phyloP scores from a whole-genome alignment of 2,329 filamentous ascomycete genomes.

The Diaporthe longicolla region DNA sequence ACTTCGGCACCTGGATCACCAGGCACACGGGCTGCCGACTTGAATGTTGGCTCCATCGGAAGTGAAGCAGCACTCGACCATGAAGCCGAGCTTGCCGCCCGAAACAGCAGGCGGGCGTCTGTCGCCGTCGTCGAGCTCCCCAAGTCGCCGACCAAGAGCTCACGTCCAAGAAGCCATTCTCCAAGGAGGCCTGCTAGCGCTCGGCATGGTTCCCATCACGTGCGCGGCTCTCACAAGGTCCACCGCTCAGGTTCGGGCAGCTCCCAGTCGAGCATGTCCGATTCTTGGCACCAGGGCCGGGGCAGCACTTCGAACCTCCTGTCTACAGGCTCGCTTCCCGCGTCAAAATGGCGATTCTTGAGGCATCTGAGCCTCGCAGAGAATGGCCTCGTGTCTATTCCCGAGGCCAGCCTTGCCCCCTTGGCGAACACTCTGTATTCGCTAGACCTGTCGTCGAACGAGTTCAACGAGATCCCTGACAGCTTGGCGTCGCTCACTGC shows the following conservation, averaged over 20 bases:
- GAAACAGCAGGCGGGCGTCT: conserved; percentile 59
- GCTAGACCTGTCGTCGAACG: conserved; percentile 91
- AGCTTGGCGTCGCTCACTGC: conserved; percentile 87
- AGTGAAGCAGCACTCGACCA: conserved; percentile 65
- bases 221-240: conserved; percentile 80
- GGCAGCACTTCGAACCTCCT: conserved; percentile 86
- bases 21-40: conserved; percentile 61
- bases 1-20: conserved; percentile 77
- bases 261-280: conserved; percentile 84
- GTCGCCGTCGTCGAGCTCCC: conserved; percentile 60
- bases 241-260: conserved; percentile 92
- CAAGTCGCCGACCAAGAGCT: conserved; percentile 58
- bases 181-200: conserved; percentile 83
- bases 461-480: conserved; percentile 95
- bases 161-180: conserved; percentile 81
- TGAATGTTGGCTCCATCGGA: conserved; percentile 72
- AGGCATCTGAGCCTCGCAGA: conserved; percentile 93
- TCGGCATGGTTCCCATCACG: conserved; percentile 77
- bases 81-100: conserved; percentile 51
- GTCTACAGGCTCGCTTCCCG: conserved; percentile 78
- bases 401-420: conserved; percentile 81
- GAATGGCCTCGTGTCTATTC: conserved; percentile 87
- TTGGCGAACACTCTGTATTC: conserved; percentile 91
- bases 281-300: conserved; percentile 74
- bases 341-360: conserved; percentile 95